Percentiles rank a stretch among this genome's conserved stretches.
phyloP scores from a whole-genome alignment of 768 basidiomycete genomes.

The Agrocybe praecox region DNA sequence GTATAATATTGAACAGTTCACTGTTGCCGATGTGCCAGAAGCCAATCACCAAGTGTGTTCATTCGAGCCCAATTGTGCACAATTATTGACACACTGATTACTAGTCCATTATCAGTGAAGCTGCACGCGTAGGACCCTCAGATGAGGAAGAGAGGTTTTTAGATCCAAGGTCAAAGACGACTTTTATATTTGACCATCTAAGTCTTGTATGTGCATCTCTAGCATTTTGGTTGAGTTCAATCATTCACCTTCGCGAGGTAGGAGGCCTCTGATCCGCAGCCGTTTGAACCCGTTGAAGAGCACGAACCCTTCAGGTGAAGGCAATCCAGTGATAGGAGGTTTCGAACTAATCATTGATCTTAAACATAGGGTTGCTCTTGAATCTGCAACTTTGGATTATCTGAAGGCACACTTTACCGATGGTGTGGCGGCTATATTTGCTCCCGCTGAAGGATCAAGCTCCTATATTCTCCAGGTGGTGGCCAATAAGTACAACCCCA shows the following conservation, averaged over 20 bases:
- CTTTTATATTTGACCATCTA: slow-evolving; percentile 86
- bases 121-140: slow-evolving; percentile 49
- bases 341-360: not conserved
- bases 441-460: slow-evolving; percentile 43
- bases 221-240: not conserved
- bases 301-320: slow-evolving; percentile 79
- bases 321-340: not conserved
- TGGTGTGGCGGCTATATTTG: slow-evolving; percentile 76
- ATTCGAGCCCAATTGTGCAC: not conserved
- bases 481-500: slow-evolving; percentile 94
- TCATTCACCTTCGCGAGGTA: slow-evolving; percentile 27
- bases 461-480: slow-evolving; percentile 80
- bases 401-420: slow-evolving; percentile 81
- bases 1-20: slow-evolving; percentile 90
- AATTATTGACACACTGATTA: slow-evolving; percentile 20
- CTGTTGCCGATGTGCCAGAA: slow-evolving; percentile 82
- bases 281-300: slow-evolving; percentile 60
- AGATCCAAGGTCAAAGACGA: slow-evolving; percentile 79
- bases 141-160: slow-evolving; percentile 70
- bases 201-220: slow-evolving; percentile 57
- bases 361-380: slow-evolving; percentile 62
- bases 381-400: slow-evolving; percentile 68
- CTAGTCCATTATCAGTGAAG: slow-evolving; percentile 83
- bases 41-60: slow-evolving; percentile 70
- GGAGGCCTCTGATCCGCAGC: slow-evolving; percentile 79